Evolutionary conservation across 2,329 filamentous ascomycete species (phyloP), one percentile per base, ranked within the genome.

Genomic region (Lecanosticta acicola): DNA sequence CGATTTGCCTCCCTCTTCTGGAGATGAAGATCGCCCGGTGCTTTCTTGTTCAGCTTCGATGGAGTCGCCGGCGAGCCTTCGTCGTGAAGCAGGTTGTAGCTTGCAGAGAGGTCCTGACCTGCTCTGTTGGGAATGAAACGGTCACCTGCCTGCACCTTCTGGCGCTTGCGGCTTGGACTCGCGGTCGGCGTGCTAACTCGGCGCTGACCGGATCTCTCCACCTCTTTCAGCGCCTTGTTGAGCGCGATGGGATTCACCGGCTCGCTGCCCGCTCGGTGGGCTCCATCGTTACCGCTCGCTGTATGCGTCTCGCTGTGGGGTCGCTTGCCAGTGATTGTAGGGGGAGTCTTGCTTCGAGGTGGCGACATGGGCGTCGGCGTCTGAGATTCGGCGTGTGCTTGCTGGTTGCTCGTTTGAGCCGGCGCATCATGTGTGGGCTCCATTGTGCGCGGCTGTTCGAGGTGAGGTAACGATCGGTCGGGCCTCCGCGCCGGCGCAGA

Each of bases 41-140:
- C 87, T 84, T 90, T 84, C 71, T 86, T 90, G 70, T 87, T 88
- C 48, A 85, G 79, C 64, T 83, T 87, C 3, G 89, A 91, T 1
- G 91, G 88, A 1, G 90, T 95, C 10, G 91, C 86, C 16, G 93
- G 93, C 16, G 91, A 96, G 32, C 85, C 89, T 65, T 95, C 89
- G 52, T 96, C 91, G 62, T 94, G 87, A 20, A 97, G 75, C 45
- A 97, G 73, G 64, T 83, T 95, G 69, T 93, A 97, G 67, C 89
- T 94, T 43, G 91, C 89, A 65, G 91, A 86, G 18, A 97, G 74
- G 67, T 98, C 93, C 67, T 95, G 89, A 4, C 91, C 93, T 54
- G 90, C 84, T 34, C 93, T 81, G 59, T 93, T 94, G 20, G 93
- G 93, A 57, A 98, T 97, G 65, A 98, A 98, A 60, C 93, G 94